These are phyloP conservation scores for Cardiospermum halicacabum DNA, from an alignment of 345 rosid species.

Conservation along the genomic window DNA sequence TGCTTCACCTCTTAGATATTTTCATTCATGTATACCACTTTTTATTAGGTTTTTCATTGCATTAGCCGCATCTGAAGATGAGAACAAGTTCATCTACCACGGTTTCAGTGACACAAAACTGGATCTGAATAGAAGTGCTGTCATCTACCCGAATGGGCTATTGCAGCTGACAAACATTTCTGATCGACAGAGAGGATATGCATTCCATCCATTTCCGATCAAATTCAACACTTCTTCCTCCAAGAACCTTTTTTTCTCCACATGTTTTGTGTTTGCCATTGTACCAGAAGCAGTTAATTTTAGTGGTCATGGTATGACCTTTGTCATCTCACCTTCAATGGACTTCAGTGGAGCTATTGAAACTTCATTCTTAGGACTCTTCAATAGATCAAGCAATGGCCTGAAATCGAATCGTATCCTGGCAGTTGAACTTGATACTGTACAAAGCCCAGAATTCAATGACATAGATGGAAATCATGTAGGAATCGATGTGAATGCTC, in stretches of 20 bases:
- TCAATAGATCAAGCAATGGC: constrained; percentile 36
- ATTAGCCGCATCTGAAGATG: constrained; percentile 2
- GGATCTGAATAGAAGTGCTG: constrained; percentile 13
- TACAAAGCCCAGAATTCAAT: constrained; percentile 29
- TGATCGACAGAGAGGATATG: constrained; percentile 16
- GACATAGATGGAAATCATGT: constrained; percentile 57
- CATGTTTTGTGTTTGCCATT: constrained; percentile 23
- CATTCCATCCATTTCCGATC: constrained; percentile 1
- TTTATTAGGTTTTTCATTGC: constrained; percentile 9
- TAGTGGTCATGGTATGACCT: constrained; percentile 23
- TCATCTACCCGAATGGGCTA: constrained; percentile 40
- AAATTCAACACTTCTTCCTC: constrained; percentile 7
- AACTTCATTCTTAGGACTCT: constrained; percentile 26
- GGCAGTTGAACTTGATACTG: constrained; percentile 50
- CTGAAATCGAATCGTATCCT: constrained; percentile 37
- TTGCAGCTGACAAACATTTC: constrained; percentile 53
- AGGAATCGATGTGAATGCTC: constrained; percentile 46
- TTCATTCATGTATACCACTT: constrained; percentile 6
- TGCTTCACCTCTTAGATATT: constrained; percentile 25
- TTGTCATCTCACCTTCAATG: constrained; percentile 20
- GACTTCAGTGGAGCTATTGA: constrained; percentile 7
- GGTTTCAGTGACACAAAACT: neutral
- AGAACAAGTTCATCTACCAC: neutral
- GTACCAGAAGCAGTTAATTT: constrained; percentile 9
- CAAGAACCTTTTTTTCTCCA: constrained; percentile 4